Conservation (phyloP, 2,329 filamentous ascomycete genomes). For the Xylaria sp. region DNA sequence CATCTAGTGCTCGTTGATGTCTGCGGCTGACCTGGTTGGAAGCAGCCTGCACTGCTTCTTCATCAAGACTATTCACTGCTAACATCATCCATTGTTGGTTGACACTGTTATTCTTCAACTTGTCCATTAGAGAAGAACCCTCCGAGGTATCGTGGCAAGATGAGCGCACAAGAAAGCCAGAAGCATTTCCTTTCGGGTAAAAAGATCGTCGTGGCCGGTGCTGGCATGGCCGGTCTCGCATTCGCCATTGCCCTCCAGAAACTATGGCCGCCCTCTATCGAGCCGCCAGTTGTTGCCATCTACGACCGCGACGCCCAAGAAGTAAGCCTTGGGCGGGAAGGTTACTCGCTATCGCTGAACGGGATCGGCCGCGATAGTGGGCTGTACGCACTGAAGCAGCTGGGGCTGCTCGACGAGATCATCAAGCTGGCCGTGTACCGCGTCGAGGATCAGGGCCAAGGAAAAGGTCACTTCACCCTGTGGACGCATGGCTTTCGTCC, state of each 20-base stretch:
- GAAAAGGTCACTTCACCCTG: constrained; percentile 52
- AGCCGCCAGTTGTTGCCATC: constrained; percentile 52
- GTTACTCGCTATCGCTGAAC: constrained; percentile 55
- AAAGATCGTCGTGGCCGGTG: constrained; percentile 57
- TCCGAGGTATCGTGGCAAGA: neutral
- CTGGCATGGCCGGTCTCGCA: constrained; percentile 57
- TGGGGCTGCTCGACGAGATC: constrained; percentile 53
- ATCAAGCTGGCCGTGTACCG: constrained; percentile 50
- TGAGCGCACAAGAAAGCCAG: constrained; percentile 4
- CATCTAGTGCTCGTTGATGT: neutral
- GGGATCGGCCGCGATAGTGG: constrained; percentile 52
- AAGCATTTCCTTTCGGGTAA: constrained; percentile 48
- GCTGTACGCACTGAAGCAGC: constrained; percentile 53
- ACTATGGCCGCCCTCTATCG: constrained; percentile 50
- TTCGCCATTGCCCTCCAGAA: constrained; percentile 56
- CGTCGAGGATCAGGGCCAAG: constrained; percentile 36
- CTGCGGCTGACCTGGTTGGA: neutral
- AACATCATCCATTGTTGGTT: neutral
- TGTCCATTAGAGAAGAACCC: neutral
- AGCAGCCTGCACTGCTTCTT: neutral
- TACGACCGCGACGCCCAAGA: constrained; percentile 56
- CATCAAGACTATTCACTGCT: neutral
- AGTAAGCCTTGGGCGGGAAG: constrained; percentile 48
- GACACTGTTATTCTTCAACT: no score
- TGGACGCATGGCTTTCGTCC: constrained; percentile 55